Percentiles rank a stretch among this genome's conserved stretches.
phyloP scores from a whole-genome alignment of 2,329 filamentous ascomycete genomes.

The Monosporascus ibericus region DNA sequence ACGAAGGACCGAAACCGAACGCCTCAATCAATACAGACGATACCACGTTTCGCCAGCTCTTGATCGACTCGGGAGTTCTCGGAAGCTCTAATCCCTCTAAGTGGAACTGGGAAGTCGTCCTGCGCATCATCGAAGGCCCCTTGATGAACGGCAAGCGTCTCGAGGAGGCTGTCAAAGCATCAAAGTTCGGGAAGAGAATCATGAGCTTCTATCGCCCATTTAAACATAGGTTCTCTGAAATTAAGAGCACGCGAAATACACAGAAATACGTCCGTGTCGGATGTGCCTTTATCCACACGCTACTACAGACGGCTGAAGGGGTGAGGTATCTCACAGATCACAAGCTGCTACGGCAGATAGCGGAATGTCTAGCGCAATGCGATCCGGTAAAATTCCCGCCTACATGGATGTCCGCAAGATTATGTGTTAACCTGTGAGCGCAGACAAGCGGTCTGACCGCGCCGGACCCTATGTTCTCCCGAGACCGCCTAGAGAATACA shows the following conservation, averaged over 20 bases:
- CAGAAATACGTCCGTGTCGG: constrained; percentile 91
- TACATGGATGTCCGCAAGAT: neutral
- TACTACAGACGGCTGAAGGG: constrained; percentile 82
- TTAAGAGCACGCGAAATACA: constrained; percentile 84
- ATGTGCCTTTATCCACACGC: constrained; percentile 78
- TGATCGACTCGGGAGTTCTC: constrained; percentile 77
- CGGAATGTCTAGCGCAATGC: constrained; percentile 91
- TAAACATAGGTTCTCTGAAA: constrained; percentile 89
- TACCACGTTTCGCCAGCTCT: constrained; percentile 55
- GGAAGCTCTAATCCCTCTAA: constrained; percentile 87
- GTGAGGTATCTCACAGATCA: constrained; percentile 81
- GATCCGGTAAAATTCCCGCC: constrained; percentile 59
- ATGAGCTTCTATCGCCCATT: constrained; percentile 95
- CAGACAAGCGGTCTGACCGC: constrained; percentile 70
- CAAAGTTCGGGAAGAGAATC: constrained; percentile 92
- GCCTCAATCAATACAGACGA: constrained; percentile 50
- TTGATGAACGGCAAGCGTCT: constrained; percentile 84
- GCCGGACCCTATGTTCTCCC: constrained; percentile 82
- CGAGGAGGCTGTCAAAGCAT: constrained; percentile 89
- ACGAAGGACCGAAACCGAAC: constrained; percentile 50
- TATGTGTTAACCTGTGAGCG: constrained; percentile 12
- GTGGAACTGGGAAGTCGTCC: constrained; percentile 95
- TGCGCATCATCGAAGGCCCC: constrained; percentile 87
- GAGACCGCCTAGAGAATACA: constrained; percentile 76
- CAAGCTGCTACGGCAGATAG: constrained; percentile 88